These are phyloP conservation scores for Kuraishia piskuri DNA, from an alignment of 805 yeast genomes.

Conservation along the genomic window DNA sequence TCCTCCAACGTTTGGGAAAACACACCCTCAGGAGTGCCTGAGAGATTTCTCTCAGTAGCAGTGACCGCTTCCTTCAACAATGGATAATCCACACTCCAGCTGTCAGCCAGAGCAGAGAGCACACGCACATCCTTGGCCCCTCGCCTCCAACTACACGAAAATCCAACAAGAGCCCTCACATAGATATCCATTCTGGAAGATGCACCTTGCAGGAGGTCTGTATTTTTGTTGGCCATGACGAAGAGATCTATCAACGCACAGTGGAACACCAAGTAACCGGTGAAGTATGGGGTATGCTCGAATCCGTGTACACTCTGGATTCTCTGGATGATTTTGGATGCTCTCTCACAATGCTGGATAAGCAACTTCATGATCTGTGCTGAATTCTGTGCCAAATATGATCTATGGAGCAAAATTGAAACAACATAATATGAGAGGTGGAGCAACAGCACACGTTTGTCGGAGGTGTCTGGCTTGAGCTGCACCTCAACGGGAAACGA, in stretches of 20 bases:
- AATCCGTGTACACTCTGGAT: conserved; percentile 10
- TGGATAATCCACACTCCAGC: conserved; percentile 15
- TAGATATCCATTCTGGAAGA: conserved; percentile 12
- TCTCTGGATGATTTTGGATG: conserved; percentile 13
- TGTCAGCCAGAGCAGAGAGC: conserved; percentile 14
- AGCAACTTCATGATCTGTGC: conserved; percentile 16
- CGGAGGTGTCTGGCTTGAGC: conserved; percentile 9
- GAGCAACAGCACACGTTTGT: conserved; percentile 16
- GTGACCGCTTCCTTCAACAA: conserved; percentile 1
- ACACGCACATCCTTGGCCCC: conserved; percentile 22
- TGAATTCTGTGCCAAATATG: conserved; percentile 22
- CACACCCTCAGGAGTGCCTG: not conserved
- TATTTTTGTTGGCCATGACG: conserved; percentile 17
- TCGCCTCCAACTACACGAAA: conserved; percentile 20
- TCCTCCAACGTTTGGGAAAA: not conserved
- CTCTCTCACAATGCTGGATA: conserved; percentile 16
- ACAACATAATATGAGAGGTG: conserved; percentile 22
- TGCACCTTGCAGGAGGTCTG: conserved; percentile 12
- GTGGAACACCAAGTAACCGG: conserved; percentile 22
- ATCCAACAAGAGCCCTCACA: conserved; percentile 15
- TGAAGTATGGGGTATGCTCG: conserved; percentile 20
- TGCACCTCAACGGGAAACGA: conserved; percentile 15
- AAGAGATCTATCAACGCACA: conserved; percentile 25
- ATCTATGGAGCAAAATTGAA: conserved; percentile 18
- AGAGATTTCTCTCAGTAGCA: not conserved